Conservation (phyloP, 2,329 filamentous ascomycete species). For the Fusarium begoniae region DNA sequence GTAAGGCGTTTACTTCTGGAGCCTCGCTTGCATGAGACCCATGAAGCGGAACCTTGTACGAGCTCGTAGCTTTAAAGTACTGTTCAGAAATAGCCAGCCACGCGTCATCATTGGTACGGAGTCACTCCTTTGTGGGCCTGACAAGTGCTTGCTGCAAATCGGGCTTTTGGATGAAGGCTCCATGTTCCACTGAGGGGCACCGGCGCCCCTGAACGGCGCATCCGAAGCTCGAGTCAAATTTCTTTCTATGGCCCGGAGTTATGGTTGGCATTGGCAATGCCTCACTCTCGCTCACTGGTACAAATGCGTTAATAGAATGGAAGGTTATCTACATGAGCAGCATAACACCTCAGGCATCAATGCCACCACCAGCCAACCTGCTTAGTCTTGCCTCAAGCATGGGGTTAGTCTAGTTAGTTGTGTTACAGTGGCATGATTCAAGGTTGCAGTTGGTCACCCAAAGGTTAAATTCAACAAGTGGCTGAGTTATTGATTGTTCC, state of each 20-base stretch:
- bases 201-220: constrained; percentile 42
- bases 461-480: neutral
- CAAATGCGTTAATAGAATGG: neutral
- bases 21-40: neutral
- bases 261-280: constrained; percentile 14
- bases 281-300: neutral
- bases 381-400: neutral
- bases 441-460: constrained; percentile 16
- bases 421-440: constrained; percentile 8
- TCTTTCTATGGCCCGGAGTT: constrained; percentile 12
- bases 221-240: constrained; percentile 38
- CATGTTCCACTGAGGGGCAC: constrained; percentile 17
- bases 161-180: constrained; percentile 18
- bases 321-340: neutral
- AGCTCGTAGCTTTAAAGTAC: constrained; percentile 18
- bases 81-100: constrained; percentile 18
- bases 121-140: constrained; percentile 17
- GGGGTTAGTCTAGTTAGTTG: constrained; percentile 1
- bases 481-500: neutral
- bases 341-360: neutral
- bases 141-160: constrained; percentile 19
- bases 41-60: constrained; percentile 7
- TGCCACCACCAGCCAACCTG: neutral
- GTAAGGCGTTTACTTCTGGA: neutral
- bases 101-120: constrained; percentile 38